Evolutionary conservation across 176 grass and related monocot species (phyloP), one percentile per base, ranked within the genome.

Genomic region (Musa troglodytarum): DNA sequence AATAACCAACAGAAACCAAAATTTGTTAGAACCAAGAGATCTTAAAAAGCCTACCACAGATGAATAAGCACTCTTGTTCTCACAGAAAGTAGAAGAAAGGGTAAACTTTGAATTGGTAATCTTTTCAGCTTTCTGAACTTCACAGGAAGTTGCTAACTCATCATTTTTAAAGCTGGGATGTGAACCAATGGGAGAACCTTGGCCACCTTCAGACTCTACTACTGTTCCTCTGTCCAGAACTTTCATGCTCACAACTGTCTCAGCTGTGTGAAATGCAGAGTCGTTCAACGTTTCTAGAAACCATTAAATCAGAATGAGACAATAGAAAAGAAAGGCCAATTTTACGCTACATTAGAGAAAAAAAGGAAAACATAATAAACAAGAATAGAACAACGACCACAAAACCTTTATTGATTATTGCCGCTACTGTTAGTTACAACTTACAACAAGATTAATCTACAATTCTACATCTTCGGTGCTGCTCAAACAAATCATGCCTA

Each of bases 51-150:
- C 20, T 86, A 99, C 95, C 65, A 84, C 82, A 76, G 95, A 89
- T 84, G 90, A 91, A 84, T 99, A 94, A 56, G 54, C 54, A 86
- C 78, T 94, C 76, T 83, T 94, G 61, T 79, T 88, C 53, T 93
- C 88, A 89, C 72, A 78, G 70, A 79, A 76, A 25, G 89, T 43
- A 1, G 86, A 81, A 74, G 88, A 89, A 89, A 75, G 72, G 49
- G 24, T 20, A 81, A 78, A 84, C 78, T 99, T 99, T 16, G 66
- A 29, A 74, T 71, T 87, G 78, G 88, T 72, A 59, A 78, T 82
- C 70, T 88, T 99, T 79, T 82, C 49, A 50, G 78, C 95, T 80
- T 74, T 74, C 51, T 81, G 78, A 63, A 77, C 79, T 78, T 92
- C 85, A 81, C 28, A 83, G 85, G 85, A 88, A 73, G 87, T 66